phyloP scores from a whole-genome alignment of 2,329 filamentous ascomycete species.

The Coniella lustricola region DNA sequence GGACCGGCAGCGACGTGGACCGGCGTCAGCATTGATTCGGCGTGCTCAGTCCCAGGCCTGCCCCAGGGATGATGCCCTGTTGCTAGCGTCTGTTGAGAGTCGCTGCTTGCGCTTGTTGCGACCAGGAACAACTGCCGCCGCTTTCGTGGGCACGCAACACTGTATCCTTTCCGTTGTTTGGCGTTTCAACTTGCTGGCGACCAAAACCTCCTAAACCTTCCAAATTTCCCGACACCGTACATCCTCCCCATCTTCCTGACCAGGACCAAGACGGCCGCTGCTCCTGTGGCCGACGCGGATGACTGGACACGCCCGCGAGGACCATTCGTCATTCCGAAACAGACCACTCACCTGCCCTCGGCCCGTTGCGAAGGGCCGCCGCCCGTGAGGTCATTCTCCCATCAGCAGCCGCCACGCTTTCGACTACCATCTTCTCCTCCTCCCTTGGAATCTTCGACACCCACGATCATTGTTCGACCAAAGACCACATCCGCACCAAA shows the following conservation, averaged over 20 bases:
- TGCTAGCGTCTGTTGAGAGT: background rate
- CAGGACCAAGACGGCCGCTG: background rate
- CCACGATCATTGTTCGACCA: background rate
- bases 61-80: background rate
- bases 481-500: background rate
- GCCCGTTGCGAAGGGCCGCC: background rate
- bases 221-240: too few species aligned
- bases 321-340: background rate
- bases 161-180: too few species aligned
- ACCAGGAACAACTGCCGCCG: background rate
- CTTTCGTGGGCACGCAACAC: too few species aligned
- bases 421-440: background rate
- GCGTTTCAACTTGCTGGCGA: too few species aligned
- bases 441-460: background rate
- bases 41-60: background rate
- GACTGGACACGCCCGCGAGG: background rate
- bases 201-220: background rate
- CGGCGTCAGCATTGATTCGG: conserved; percentile 1
- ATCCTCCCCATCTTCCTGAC: background rate
- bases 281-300: background rate
- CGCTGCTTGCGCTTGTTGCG: background rate
- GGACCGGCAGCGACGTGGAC: background rate
- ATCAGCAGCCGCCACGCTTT: conserved; percentile 1
- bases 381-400: conserved; percentile 11
- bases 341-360: conserved; percentile 1